phyloP scores from a whole-genome alignment of 768 basidiomycete genomes.

The Lactarius sp. region DNA sequence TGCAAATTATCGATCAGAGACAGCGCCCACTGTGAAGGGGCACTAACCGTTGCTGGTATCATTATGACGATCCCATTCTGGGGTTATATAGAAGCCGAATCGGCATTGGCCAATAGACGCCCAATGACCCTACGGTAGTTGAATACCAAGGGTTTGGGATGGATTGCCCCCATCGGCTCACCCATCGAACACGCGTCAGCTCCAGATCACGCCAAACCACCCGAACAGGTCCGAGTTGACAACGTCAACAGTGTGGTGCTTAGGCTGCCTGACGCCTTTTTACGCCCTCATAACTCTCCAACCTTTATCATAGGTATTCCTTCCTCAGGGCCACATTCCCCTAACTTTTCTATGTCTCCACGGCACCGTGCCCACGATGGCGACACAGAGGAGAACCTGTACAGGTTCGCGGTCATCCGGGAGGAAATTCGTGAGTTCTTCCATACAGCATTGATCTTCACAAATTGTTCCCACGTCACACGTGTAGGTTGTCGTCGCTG shows the following conservation, averaged over 20 bases:
- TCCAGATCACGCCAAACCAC: no score
- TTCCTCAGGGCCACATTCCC: background rate
- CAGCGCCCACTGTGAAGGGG: background rate
- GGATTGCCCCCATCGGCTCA: background rate
- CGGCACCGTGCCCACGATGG: background rate
- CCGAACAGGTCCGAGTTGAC: no score
- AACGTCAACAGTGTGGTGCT: background rate
- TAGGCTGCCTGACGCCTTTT: background rate
- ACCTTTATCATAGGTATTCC: background rate
- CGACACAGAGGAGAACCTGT: background rate
- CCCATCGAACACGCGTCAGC: background rate
- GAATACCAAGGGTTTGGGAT: background rate
- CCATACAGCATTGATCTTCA: background rate
- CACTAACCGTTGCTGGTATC: background rate
- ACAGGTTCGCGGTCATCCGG: background rate
- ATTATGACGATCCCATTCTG: no score
- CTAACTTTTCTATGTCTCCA: background rate
- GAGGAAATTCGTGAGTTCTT: constrained; percentile 10
- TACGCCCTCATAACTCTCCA: background rate
- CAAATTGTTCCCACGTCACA: background rate
- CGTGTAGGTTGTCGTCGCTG: constrained; percentile 6
- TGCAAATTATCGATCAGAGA: background rate
- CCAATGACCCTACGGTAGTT: background rate
- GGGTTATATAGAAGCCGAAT: no score
- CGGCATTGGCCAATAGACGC: no score